Base-by-base conservation (phyloP, 192 early-diverging fungal species). In the Dissophora globulifera region DNA sequence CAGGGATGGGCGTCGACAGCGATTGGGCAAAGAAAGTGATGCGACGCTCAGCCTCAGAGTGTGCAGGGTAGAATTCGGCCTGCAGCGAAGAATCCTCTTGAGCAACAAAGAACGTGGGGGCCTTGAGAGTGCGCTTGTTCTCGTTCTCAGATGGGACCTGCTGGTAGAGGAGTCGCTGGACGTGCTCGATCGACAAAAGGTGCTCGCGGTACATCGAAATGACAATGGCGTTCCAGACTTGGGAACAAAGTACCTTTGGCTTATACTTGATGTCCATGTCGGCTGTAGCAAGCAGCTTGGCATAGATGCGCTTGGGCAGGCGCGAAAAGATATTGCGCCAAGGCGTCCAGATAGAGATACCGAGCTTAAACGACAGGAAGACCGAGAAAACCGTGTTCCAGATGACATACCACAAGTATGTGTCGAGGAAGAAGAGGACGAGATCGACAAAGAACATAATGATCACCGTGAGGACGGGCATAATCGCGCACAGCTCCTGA, bases 21-120 rank as follows among this genome's bases (percentile, higher is more conserved):
- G 91, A 92, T 82, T 95, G 90, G 2, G 92, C 92, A 86, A 94
- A 94, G 82, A 94, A 94, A 38, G 85, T 85, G 56, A 94, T 91
- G 40, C 93, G 87, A 49, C 93, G 87, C 79, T 94, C 90, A 8
- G 92, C 93, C 76, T 94, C 93, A 19, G 88, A 89, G 56, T 89
- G 83, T 27, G 88, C 76, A 0, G 89, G 90, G 56, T 89, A 92
- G 41, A 87, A 93, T 68, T 94, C 85, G 16, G 87, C 79, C 51
- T 88, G 86, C 52, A 90, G 87, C 12, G 90, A 87, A 3, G 88
- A 83, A 43, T 92, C 89, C 69, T 93, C 90, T 58, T 92, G 91
- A 27, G 87, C 82, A 9, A 90, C 86, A 81, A 94, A 94, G 63
- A 94, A 91, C 2, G 85, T 82, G 2, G 93, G 93, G 41, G 88